Evolutionary conservation across 805 yeast genomes (phyloP).

Genomic region (Nakazawaea populi): DNA sequence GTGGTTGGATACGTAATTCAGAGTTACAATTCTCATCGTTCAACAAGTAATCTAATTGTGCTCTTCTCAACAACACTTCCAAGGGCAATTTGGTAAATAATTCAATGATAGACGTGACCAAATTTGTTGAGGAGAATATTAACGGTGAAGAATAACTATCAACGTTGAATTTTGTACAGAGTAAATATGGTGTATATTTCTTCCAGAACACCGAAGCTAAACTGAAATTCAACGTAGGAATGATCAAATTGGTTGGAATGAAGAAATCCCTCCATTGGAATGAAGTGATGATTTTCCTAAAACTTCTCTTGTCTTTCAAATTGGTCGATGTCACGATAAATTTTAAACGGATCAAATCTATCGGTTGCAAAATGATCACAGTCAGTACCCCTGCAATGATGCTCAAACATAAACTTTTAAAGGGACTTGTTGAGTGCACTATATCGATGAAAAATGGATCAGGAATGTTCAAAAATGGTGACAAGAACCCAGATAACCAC

Average conservation of each 20-base stretch:
- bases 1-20: conserved; percentile 37
- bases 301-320: conserved; percentile 48
- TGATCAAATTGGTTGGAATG: conserved; percentile 54
- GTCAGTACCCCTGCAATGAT: conserved; percentile 69
- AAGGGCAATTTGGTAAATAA: conserved; percentile 76
- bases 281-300: conserved; percentile 57
- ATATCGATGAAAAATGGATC: conserved; percentile 85
- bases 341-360: conserved; percentile 75
- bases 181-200: conserved; percentile 58
- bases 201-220: conserved; percentile 55
- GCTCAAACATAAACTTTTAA: conserved; percentile 59
- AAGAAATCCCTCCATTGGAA: conserved; percentile 35
- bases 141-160: conserved; percentile 62
- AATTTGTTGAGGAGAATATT: conserved; percentile 49
- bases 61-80: conserved; percentile 79
- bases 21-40: conserved; percentile 29
- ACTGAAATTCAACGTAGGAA: conserved; percentile 67
- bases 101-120: conserved; percentile 60
- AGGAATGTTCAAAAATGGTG: conserved; percentile 77
- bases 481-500: conserved; percentile 85
- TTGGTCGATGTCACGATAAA: conserved; percentile 66
- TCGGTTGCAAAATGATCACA: conserved; percentile 68
- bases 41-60: conserved; percentile 66
- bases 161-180: conserved; percentile 55
- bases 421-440: conserved; percentile 73